Conservation (phyloP, 768 basidiomycete species). For the Lactarius indigo region DNA sequence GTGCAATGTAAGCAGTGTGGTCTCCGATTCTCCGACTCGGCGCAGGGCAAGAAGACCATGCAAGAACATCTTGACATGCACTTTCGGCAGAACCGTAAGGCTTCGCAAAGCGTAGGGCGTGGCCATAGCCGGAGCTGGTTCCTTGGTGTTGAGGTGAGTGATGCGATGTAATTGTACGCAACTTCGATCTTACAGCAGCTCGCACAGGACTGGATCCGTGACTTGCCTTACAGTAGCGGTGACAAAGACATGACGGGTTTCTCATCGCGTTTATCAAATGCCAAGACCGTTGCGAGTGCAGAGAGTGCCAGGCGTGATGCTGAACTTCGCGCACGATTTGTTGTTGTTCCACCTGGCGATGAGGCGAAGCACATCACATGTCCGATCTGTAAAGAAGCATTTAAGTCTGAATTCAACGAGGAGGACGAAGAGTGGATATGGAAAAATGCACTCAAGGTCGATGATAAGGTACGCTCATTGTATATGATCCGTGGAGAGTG, state of each 20-base stretch:
- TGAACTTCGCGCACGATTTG: constrained; percentile 71
- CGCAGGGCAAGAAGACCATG: constrained; percentile 68
- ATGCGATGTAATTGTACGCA: neutral
- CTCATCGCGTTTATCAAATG: constrained; percentile 46
- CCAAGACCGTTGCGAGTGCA: constrained; percentile 57
- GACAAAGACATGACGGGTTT: constrained; percentile 61
- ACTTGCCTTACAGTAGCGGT: constrained; percentile 55
- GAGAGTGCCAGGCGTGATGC: constrained; percentile 71
- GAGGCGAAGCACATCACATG: constrained; percentile 82
- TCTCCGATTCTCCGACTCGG: constrained; percentile 74
- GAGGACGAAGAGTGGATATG: constrained; percentile 99
- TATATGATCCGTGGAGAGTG: neutral
- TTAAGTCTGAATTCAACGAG: constrained; percentile 89
- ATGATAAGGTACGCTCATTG: constrained; percentile 63
- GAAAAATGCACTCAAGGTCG: constrained; percentile 83
- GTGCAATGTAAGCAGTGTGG: constrained; percentile 94
- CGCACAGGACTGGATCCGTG: constrained; percentile 83
- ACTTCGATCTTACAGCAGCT: neutral
- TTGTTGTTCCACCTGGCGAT: constrained; percentile 87
- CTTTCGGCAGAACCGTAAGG: constrained; percentile 87
- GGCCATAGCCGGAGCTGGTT: constrained; percentile 93
- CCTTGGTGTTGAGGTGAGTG: constrained; percentile 69
- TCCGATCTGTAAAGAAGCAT: constrained; percentile 92
- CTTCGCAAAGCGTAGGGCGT: constrained; percentile 70
- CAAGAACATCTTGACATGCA: constrained; percentile 95